Percentiles rank a stretch among this genome's conserved stretches.
Evolutionary conservation across 2,329 filamentous ascomycete genomes (phyloP).

Genomic region (Fusarium musae): DNA sequence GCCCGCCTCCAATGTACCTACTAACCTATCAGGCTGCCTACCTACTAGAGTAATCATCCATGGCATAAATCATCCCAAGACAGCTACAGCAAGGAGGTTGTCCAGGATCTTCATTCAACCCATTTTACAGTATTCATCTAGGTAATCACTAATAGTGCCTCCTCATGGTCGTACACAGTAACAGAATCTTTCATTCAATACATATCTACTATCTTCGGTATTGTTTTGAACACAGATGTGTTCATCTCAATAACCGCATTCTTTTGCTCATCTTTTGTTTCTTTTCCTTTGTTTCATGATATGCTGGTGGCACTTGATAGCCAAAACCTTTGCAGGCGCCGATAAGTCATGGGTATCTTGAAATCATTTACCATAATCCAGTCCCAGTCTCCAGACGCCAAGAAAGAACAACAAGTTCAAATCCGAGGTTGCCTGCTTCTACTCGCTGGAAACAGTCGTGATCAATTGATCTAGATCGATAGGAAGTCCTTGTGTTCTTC

Average conservation of each 20-base stretch:
- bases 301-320: constrained; percentile 15
- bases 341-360: constrained; percentile 38
- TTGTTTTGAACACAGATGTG: constrained; percentile 7
- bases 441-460: constrained; percentile 1
- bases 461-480: constrained; percentile 47
- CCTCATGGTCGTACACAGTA: not conserved
- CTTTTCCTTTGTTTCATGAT: constrained; percentile 20
- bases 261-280: constrained; percentile 27
- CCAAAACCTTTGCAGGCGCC: constrained; percentile 18
- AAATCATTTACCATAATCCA: constrained; percentile 30
- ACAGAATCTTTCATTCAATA: constrained; percentile 35
- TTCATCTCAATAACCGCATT: constrained; percentile 15
- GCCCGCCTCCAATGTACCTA: not conserved
- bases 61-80: not conserved
- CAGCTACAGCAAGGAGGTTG: not conserved
- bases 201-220: constrained; percentile 18
- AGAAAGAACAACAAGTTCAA: constrained; percentile 27
- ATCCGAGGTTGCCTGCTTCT: constrained; percentile 2
- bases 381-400: constrained; percentile 34
- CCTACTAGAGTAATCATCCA: not conserved
- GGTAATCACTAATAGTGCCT: not conserved
- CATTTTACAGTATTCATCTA: not conserved
- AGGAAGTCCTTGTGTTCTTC: constrained; percentile 70
- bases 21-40: not conserved
- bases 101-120: not conserved